Base-by-base conservation (phyloP, 805 yeast species). In the Komagataella ulmi region DNA sequence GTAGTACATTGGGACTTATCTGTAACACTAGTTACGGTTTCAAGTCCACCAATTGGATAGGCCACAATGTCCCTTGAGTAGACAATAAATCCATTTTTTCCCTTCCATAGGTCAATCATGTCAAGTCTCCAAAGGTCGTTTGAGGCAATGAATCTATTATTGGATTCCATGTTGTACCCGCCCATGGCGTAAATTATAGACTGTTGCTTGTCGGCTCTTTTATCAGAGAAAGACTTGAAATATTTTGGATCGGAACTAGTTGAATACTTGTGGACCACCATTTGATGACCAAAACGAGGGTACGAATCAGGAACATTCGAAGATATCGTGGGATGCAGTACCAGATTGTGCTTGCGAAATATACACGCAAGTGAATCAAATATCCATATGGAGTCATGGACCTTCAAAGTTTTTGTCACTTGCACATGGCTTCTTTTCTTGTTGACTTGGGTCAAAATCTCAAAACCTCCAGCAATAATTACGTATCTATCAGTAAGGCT, bases 91-190 rank as follows among this genome's bases (percentile, higher is more conserved):
- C 63, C 62, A 12, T 65, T 60, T 48, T 65, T 64, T 2, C 73
- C 72, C 43, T 65, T 55, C 58, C 69, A 59, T 46, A 61, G 54
- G 44, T 74, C 62, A 1, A 68, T 62, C 3, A 72, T 54, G 48
- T 71, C 73, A 7, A 72, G 60, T 50, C 62, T 67, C 76, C 76
- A 72, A 47, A 71, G 53, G 57, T 71, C 76, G 43, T 65, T 59
- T 54, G 70, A 60, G 1, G 73, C 66, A 17, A 51, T 50, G 24
- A 53, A 56, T 49, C 66, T 65, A 50, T 49, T 55, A 7, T 49
- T 48, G 4, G 55, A 54, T 1, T 62, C 58, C 46, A 66, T 62
- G 48, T 64, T 63, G 58, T 72, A 77, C 1, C 83, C 81, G 18
- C 81, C 81, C 69, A 74, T 71, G 3, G 76, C 66, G 45, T 70